Evolutionary conservation across 2,329 filamentous ascomycete genomes (phyloP), one percentile per base, ranked within the genome.

Genomic region (Aspergillus tubingensis): DNA sequence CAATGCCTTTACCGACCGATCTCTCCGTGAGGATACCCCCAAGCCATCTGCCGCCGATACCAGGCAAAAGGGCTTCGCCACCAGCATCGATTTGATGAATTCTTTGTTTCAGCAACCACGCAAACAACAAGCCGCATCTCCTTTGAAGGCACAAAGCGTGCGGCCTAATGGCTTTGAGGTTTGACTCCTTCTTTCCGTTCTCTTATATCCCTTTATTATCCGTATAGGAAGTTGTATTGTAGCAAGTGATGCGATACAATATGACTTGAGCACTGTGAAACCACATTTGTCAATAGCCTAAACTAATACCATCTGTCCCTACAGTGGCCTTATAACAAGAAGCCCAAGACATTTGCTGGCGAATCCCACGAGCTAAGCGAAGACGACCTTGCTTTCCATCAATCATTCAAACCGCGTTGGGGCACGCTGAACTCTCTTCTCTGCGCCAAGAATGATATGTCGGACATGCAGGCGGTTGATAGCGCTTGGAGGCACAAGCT

Each of bases 81-180:
- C 90, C 19, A 93, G 91, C 71, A 96, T 98, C 78, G 95, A 97
- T 80, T 81, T 97, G 74, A 97, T 96, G 92, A 94, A 96, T 74
- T 96, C 92, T 51, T 81, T 97, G 58, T 97, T 96, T 77, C 90
- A 91, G 74, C 86, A 89, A 77, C 83, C 87, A 64, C 71, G 72
- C 61, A 74, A 77, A 68, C 71, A 77, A 63, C 83, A 82, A 60
- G 58, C 52, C 3, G 61, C 68, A 56, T 83, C 83, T 65, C 77
- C 79, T 56, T 81, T 85, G 69, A 85, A 82, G 68, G 74, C 82
- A 57, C 83, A 84, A 70, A 81, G 81, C 66, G 79, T 81, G 68
- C 86, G 86, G 67, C 79, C 78, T 70, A 82, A 82, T 79, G 90
- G 91, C 73, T 91, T 94, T 77, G 89, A 98, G 93, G 95, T 98